phyloP scores from a whole-genome alignment of 257 asterid genomes.

The Ajuga chamaepitys region DNA sequence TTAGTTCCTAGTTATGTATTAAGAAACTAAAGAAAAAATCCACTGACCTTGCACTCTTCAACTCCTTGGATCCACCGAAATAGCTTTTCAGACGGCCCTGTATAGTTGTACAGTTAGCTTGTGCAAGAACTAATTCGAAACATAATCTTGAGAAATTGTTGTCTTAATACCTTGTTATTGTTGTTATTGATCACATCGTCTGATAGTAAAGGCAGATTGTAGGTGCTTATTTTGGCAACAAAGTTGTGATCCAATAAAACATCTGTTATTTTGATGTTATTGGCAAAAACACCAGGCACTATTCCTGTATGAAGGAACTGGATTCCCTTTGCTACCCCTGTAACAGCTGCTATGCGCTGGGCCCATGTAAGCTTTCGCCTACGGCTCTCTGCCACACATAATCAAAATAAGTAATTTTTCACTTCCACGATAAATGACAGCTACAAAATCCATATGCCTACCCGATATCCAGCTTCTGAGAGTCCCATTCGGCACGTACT shows the following conservation, averaged over 20 bases:
- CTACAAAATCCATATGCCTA: constrained; percentile 13
- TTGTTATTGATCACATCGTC: constrained; percentile 40
- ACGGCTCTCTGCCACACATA: constrained; percentile 38
- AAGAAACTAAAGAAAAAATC: background rate
- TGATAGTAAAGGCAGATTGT: constrained; percentile 61
- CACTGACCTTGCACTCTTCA: constrained; percentile 44
- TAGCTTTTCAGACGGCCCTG: constrained; percentile 38
- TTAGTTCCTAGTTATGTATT: background rate
- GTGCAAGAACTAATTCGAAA: background rate
- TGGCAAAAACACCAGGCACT: constrained; percentile 61
- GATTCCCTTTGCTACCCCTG: constrained; percentile 89
- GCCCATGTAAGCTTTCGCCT: constrained; percentile 62
- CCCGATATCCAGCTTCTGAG: constrained; percentile 88
- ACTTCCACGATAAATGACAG: background rate
- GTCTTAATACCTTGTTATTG: constrained; percentile 31
- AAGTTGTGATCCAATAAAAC: constrained; percentile 69
- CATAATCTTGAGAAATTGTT: background rate
- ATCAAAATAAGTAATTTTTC: too few species aligned
- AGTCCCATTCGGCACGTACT: constrained; percentile 71
- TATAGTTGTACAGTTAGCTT: constrained; percentile 14
- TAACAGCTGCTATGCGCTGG: constrained; percentile 75
- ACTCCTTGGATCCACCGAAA: constrained; percentile 34
- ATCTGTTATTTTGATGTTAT: constrained; percentile 62
- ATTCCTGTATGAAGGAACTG: constrained; percentile 87
- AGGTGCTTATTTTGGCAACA: constrained; percentile 63